A percentile compares a stretch with the other conserved stretches of the same genome.
These are phyloP conservation scores for Catenaria anguillulae DNA, from an alignment of 371 early-diverging fungal genomes.

Conservation along the genomic window DNA sequence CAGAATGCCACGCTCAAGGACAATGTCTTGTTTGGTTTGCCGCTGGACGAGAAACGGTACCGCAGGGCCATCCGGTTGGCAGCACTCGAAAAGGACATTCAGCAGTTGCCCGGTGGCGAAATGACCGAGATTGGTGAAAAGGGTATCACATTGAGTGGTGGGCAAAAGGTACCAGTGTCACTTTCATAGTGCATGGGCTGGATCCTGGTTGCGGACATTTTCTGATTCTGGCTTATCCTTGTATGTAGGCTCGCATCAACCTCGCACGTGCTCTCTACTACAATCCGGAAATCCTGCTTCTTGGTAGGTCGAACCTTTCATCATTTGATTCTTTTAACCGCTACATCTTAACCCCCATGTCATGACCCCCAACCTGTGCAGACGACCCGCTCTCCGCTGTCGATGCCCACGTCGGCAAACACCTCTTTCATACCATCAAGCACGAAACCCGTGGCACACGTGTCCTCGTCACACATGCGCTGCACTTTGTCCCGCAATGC, in stretches of 20 bases:
- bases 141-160: too few species aligned
- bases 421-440: conserved; percentile 65
- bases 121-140: conserved; percentile 88
- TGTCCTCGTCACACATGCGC: conserved; percentile 80
- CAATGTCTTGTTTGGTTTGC: conserved; percentile 81
- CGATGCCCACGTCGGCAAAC: conserved; percentile 81
- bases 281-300: conserved; percentile 61
- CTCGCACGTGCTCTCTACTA: conserved; percentile 68
- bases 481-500: conserved; percentile 55
- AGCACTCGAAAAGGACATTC: conserved; percentile 58
- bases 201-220: too few species aligned
- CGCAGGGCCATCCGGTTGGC: conserved; percentile 32
- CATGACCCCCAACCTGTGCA: too few species aligned
- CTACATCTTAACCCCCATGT: too few species aligned
- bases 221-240: conserved; percentile 45
- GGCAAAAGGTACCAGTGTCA: conserved; percentile 74
- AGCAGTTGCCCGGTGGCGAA: conserved; percentile 67
- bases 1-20: conserved; percentile 71
- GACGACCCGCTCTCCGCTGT: conserved; percentile 67
- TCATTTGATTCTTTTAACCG: too few species aligned
- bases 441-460: conserved; percentile 68
- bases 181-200: too few species aligned
- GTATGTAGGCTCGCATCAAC: conserved; percentile 54
- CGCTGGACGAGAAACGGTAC: conserved; percentile 60
- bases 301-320: too few species aligned